A percentile compares a stretch with the other conserved stretches of the same genome.
phyloP scores from a whole-genome alignment of 306 rosid genomes.

The Leucaena leucocephala region DNA sequence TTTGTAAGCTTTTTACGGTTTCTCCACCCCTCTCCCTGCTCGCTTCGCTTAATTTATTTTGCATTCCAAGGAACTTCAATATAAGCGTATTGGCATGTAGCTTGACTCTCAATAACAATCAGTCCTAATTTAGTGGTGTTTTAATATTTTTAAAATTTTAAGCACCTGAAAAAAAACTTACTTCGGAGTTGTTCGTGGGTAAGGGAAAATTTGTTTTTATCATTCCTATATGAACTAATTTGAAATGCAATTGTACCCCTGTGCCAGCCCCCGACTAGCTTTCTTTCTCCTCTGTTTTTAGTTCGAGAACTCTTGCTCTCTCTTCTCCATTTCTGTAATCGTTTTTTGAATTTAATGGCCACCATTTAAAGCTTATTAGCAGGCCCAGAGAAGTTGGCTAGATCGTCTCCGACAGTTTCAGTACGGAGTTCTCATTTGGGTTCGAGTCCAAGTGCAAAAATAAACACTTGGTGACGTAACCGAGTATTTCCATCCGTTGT shows the following conservation, averaged over 20 bases:
- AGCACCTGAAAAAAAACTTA: too few relatives aligned
- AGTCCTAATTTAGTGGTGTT: background rate
- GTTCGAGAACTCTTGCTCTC: background rate
- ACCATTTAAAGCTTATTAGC: background rate
- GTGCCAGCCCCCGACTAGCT: background rate
- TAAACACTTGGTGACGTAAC: background rate
- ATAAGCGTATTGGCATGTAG: too few relatives aligned
- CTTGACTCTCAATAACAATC: background rate
- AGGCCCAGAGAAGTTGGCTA: background rate
- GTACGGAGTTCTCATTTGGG: background rate
- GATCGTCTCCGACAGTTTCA: background rate
- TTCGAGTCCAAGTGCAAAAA: background rate
- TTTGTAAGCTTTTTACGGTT: background rate
- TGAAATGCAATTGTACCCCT: background rate
- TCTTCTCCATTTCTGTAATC: too few relatives aligned
- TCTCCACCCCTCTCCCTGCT: background rate
- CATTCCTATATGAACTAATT: too few relatives aligned
- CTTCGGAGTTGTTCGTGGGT: too few relatives aligned
- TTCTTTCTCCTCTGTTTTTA: background rate
- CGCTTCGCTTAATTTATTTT: too few relatives aligned
- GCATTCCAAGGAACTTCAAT: too few relatives aligned
- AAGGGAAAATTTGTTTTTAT: too few relatives aligned
- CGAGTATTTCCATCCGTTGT: background rate
- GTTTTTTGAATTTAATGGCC: background rate
- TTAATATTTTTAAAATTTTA: too few relatives aligned